Percentiles rank a stretch among this genome's conserved stretches.
Conservation (phyloP, 208 protist genomes). For the Acanthamoeba royreba region DNA sequence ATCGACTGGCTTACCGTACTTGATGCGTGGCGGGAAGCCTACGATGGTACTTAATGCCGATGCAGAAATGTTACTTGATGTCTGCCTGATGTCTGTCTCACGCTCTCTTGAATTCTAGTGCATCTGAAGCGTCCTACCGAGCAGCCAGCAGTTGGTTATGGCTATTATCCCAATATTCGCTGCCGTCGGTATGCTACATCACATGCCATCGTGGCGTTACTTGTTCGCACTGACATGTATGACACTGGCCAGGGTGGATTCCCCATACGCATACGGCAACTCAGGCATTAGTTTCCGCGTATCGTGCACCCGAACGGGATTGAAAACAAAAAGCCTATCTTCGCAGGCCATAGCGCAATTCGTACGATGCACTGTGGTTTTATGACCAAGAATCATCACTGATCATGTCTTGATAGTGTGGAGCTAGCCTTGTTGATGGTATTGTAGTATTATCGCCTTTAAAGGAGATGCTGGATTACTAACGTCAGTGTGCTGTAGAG, state of each 20-base stretch:
- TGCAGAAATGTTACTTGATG: background rate
- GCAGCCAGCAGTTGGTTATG: background rate
- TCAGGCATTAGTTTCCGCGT: background rate
- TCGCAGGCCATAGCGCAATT: background rate
- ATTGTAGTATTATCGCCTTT: background rate
- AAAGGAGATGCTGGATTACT: background rate
- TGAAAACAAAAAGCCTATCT: background rate
- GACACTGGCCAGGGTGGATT: background rate
- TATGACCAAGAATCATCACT: background rate
- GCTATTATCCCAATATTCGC: background rate
- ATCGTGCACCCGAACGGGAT: background rate
- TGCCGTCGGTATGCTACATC: background rate
- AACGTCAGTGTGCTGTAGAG: background rate
- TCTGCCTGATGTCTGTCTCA: background rate
- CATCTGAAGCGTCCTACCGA: background rate
- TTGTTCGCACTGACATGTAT: background rate
- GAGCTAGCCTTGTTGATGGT: background rate
- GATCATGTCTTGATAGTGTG: background rate
- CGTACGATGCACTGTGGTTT: background rate
- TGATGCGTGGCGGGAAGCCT: background rate
- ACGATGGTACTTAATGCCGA: background rate
- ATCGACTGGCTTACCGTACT: background rate
- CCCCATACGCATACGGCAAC: background rate
- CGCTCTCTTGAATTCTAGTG: background rate
- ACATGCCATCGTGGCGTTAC: background rate